phyloP scores from a whole-genome alignment of 345 rosid species.

The Populus davidiana region DNA sequence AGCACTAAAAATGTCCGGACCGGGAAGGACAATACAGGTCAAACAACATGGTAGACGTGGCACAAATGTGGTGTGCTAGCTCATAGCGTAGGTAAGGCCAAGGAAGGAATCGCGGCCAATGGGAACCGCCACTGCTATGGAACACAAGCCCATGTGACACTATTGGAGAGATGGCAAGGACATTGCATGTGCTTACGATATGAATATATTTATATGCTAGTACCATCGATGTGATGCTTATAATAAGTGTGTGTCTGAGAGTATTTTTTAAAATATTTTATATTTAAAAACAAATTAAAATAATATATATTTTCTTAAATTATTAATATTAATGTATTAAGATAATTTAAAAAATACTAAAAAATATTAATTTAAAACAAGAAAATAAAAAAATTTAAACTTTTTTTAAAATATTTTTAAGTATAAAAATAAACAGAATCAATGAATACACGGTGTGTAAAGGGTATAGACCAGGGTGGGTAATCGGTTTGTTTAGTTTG shows the following conservation, averaged over 20 bases:
- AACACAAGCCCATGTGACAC: not conserved
- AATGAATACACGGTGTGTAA: too few species aligned
- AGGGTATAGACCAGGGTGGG: too few species aligned
- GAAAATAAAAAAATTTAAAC: too few species aligned
- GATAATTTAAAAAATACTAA: conserved; percentile 36
- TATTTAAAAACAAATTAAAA: too few species aligned
- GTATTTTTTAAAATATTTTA: not conserved
- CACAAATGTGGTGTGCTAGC: not conserved
- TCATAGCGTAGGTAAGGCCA: not conserved
- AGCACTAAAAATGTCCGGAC: not conserved
- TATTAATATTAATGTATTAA: not conserved
- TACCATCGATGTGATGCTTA: not conserved
- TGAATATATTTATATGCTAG: not conserved
- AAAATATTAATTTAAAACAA: not conserved
- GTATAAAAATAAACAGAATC: too few species aligned
- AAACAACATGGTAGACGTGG: conserved; percentile 22
- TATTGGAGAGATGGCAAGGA: conserved; percentile 4
- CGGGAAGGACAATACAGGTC: conserved; percentile 5
- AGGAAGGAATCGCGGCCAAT: not conserved
- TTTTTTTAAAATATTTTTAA: too few species aligned
- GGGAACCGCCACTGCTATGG: not conserved
- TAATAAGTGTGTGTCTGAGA: too few species aligned
- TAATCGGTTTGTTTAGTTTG: too few species aligned
- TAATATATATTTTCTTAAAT: too few species aligned
- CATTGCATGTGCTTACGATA: conserved; percentile 19